Evolutionary conservation across 495 filamentous ascomycete species (phyloP), one percentile per base, ranked within the genome.

Genomic region (Aspergillus coremiiformis): DNA sequence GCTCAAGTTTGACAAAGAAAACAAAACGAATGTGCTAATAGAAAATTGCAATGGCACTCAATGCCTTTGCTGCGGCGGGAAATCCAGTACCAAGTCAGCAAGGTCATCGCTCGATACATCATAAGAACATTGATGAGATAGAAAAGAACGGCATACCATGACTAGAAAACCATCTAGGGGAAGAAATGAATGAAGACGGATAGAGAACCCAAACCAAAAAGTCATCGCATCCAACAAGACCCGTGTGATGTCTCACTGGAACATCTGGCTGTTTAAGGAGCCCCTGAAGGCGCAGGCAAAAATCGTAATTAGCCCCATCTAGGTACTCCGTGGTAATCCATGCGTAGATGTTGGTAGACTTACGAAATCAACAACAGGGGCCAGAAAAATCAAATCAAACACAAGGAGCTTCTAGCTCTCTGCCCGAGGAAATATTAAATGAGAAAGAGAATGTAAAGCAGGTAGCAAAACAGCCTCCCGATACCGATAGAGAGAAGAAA

Each of bases 1-100:
- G 58, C 52, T 56, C 57, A 59, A 55, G 44, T 32, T 47, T 37
- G 49, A 54, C 49, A 44, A 54, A 57, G n/a, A n/a, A n/a, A n/a
- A n/a, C n/a, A n/a, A 57, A 54, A 30, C 47, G 62, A 54, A 30
- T 50, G 62, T 41, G 21, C 44, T 53, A 35, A 58, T 42, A 35
- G 19, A 64, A 68, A 57, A 62, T 60, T 56, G 60, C 14, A 65
- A 61, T 29, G 64, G 62, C 67, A 69, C 51, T 72, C 69, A 72
- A 71, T 69, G 65, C 66, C 69, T 60, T 59, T 65, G 50, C 51
- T 57, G 51, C 29, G 20, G 37, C 12, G 33, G 21, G 15, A 44
- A 17, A 51, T 9, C n/a, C 8, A n/a, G 32, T 4, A n/a, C 12
- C 11, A n/a, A 35, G 39, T 50, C 32, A 51, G 53, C 29, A 49